Evolutionary conservation across 176 grass and related monocot genomes (phyloP).

Genomic region (Dendrocalamus sinicus): DNA sequence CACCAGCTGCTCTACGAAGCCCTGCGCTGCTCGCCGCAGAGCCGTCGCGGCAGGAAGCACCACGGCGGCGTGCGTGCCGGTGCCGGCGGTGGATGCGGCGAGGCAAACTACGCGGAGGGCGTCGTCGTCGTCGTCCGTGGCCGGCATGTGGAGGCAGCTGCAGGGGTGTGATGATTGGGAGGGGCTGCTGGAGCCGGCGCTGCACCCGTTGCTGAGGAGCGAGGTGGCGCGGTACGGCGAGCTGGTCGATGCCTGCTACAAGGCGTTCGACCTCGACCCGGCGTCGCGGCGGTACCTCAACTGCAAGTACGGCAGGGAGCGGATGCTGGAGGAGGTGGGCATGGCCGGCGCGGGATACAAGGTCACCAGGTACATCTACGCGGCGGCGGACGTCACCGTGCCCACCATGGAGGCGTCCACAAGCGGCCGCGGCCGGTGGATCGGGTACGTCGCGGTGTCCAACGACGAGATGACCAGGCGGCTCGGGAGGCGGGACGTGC

Average conservation of each 20-base stretch:
- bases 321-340: slow-evolving; percentile 61
- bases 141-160: slow-evolving; percentile 65
- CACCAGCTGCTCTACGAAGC: background rate
- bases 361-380: slow-evolving; percentile 70
- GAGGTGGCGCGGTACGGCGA: slow-evolving; percentile 81
- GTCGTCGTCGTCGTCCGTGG: slow-evolving; percentile 18
- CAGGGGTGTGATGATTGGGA: slow-evolving; percentile 72
- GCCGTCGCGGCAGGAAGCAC: background rate
- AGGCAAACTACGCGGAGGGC: background rate
- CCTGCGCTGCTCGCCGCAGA: background rate
- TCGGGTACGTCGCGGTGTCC: slow-evolving; percentile 73
- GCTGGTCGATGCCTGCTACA: slow-evolving; percentile 73
- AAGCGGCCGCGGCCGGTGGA: slow-evolving; percentile 61
- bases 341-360: slow-evolving; percentile 61
- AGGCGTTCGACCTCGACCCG: slow-evolving; percentile 66
- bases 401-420: slow-evolving; percentile 49
- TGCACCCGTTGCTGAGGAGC: slow-evolving; percentile 46
- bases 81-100: background rate
- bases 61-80: background rate
- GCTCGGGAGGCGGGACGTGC: slow-evolving; percentile 70
- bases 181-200: slow-evolving; percentile 42
- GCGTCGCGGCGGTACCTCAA: slow-evolving; percentile 59
- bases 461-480: slow-evolving; percentile 53
- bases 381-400: slow-evolving; percentile 59
- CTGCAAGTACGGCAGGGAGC: slow-evolving; percentile 63